Conservation (phyloP, 2,329 filamentous ascomycete genomes). For the Aspergillus fumigatus region DNA sequence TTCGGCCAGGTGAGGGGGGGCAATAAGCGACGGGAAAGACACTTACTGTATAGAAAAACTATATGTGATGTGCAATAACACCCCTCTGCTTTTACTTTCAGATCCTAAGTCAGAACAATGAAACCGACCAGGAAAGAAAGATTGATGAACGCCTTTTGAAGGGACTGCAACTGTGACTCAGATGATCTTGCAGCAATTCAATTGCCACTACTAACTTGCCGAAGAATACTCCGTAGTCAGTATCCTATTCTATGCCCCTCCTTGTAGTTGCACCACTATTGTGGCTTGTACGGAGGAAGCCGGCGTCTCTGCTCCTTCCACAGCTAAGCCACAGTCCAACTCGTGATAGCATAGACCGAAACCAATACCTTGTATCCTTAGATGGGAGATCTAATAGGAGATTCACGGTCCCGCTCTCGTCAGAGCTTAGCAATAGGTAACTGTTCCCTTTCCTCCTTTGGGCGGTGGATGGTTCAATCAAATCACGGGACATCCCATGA, state of each 20-base stretch:
- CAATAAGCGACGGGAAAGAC: background rate
- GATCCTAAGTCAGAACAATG: background rate
- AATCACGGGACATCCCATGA: conserved; percentile 12
- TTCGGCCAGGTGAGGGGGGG: background rate
- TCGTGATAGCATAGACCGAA: background rate
- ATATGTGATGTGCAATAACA: background rate
- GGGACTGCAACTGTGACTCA: background rate
- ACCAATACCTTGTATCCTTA: background rate
- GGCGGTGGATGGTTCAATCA: conserved; percentile 9
- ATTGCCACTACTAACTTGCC: background rate
- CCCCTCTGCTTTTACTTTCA: background rate
- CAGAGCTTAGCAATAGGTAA: background rate
- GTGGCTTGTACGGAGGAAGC: background rate
- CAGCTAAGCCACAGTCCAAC: background rate
- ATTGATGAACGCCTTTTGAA: background rate
- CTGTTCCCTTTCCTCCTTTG: conserved; percentile 1
- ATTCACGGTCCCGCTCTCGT: background rate
- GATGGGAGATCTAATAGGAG: background rate
- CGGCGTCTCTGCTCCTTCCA: background rate
- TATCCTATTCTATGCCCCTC: background rate
- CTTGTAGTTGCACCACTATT: background rate
- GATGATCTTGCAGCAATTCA: background rate
- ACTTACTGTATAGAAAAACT: background rate
- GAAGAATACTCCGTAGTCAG: background rate
- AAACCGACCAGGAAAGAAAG: background rate